Conservation (phyloP, 2,329 filamentous ascomycete species). For the Botrytis squamosa region DNA sequence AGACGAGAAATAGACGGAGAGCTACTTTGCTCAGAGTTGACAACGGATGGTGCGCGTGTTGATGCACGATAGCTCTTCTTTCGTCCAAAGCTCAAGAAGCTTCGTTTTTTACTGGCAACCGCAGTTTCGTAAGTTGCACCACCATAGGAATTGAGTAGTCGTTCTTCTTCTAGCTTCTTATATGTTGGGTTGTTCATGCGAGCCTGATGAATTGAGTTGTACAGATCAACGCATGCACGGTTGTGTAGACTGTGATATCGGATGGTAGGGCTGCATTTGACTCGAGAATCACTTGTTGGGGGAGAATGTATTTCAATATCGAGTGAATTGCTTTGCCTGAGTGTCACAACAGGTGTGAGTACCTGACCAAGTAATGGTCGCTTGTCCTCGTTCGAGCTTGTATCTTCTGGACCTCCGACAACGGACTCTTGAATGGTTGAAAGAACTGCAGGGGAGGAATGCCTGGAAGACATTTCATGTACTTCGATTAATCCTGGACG, state of each 20-base stretch:
- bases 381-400: constrained; percentile 37
- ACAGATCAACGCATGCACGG: constrained; percentile 78
- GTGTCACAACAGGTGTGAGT: constrained; percentile 85
- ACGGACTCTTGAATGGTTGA: constrained; percentile 20
- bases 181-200: constrained; percentile 93
- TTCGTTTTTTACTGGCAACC: constrained; percentile 46
- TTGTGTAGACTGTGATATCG: constrained; percentile 78
- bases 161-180: constrained; percentile 65
- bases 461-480: constrained; percentile 45
- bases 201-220: constrained; percentile 81
- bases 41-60: constrained; percentile 53
- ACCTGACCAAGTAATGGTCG: constrained; percentile 67
- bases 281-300: constrained; percentile 68
- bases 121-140: constrained; percentile 46
- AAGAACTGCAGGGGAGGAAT: constrained; percentile 23
- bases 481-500: constrained; percentile 60
- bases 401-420: constrained; percentile 16
- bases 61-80: constrained; percentile 54
- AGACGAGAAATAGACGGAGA: constrained; percentile 74
- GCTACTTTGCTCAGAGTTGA: constrained; percentile 69
- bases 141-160: constrained; percentile 69
- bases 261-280: constrained; percentile 63
- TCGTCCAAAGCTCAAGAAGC: constrained; percentile 47
- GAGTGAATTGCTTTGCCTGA: constrained; percentile 85
- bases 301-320: constrained; percentile 93